These are phyloP conservation scores for Bretschneidera sinensis DNA, from an alignment of 345 rosid species.

Conservation along the genomic window DNA sequence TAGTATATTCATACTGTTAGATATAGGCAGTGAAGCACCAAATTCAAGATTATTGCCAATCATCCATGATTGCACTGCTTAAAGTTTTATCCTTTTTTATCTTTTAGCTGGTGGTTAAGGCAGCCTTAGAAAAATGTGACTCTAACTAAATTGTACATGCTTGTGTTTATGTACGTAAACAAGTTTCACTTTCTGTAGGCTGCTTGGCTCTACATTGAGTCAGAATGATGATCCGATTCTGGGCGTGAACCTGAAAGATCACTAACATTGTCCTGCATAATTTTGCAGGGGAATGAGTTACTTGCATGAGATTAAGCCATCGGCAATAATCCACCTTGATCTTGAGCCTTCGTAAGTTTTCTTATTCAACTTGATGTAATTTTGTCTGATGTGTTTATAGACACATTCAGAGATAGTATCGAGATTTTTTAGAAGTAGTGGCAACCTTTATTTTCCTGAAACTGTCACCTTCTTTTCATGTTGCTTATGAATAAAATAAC, in stretches of 20 bases:
- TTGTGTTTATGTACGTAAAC: too few relatives aligned
- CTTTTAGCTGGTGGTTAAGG: background rate
- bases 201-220: too few relatives aligned
- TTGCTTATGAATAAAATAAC: slow-evolving; percentile 33
- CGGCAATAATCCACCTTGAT: slow-evolving; percentile 88
- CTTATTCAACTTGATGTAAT: slow-evolving; percentile 10
- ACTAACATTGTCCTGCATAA: slow-evolving; percentile 6
- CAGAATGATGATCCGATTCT: background rate
- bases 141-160: background rate
- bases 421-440: slow-evolving; percentile 12
- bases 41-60: background rate
- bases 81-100: background rate
- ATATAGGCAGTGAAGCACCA: background rate
- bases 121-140: background rate
- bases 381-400: background rate
- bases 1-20: background rate
- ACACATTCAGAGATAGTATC: background rate
- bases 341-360: slow-evolving; percentile 98
- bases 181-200: background rate
- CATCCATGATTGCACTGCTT: too few relatives aligned
- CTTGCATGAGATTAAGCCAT: slow-evolving; percentile 87
- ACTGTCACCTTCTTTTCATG: slow-evolving; percentile 24
- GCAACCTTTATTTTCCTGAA: slow-evolving; percentile 30
- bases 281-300: slow-evolving; percentile 87
- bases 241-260: slow-evolving; percentile 1